Base-by-base conservation (phyloP, 2,329 filamentous ascomycete genomes). In the Paraphoma sp. region DNA sequence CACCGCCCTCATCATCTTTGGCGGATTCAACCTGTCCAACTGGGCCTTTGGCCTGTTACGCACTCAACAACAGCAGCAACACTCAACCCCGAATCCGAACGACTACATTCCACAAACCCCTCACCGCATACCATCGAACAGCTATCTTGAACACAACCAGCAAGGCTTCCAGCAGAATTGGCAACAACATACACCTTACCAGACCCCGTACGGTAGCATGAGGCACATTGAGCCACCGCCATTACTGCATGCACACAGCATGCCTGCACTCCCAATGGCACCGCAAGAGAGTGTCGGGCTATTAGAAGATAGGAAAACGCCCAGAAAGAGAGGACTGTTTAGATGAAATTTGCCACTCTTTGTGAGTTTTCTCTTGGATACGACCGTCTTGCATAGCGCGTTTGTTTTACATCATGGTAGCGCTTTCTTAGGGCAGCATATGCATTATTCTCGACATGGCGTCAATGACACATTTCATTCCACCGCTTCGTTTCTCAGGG, bases 11-110 rank as follows among this genome's bases (percentile, higher is more conserved):
- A 54, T 83, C 50, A 74, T 84, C 52, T 81, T 84, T 57, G 79
- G 79, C 45, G 81, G 82, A 64, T 82, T 87, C 49, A 81, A 83
- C 43, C 78, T 85, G 56, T 84, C 83, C 53, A 88, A 88, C 70
- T 81, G 85, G 72, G 85, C 85, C 2, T 87, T 88, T 70, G 81
- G 81, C 55, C 80, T 84, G 49, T 82, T 86, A 64, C 77, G 82
- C 56, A 75, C 79, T 54, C 80, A 81, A 60, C 60, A 65, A 30
- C 49, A 62, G 10, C 63, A 67, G 33, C 52, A 56, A 8, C 55
- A 57, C 47, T n/a, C 40, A 9, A 36, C 57, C 18, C 51, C 55
- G 62, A 63, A 28, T 53, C 69, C 40, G 33, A 65, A 54, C 59
- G 72, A 51, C 59, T 70, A 53, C 56, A 54, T 48, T 54, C 73